Evolutionary conservation across 169 alveolate species (phyloP), one percentile per base, ranked within the genome.

Genomic region (Plasmodium inui): DNA sequence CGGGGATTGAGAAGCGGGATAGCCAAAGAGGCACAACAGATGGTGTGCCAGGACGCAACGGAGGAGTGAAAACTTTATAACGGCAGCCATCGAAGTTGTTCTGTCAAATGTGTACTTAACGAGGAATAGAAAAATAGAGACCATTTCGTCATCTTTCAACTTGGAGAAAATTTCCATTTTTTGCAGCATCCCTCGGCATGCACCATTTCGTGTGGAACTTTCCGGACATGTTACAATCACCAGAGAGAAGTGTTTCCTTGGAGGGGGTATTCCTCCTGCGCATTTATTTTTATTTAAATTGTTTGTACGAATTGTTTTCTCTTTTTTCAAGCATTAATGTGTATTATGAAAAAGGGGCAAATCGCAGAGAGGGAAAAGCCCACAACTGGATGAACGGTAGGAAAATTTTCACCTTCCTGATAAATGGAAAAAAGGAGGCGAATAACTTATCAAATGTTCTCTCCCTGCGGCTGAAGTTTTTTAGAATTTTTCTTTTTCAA

Each of bases 401-500:
- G 41, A 76, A 76, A 76, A 19, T 19, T 76, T 32, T 53, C 26
- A 37, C 34, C 71, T 28, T 28, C 19, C 41, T 71, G 41, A 10
- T 76, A 32, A 28, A 28, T 32, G 50, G 41, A n/a, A 19, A 76
- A 76, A 76, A 37, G 8, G 55, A 76, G n/a, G 41, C 41, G 41
- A 76, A 76, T 76, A 9, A 32, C 19, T 76, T 28, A 22, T 32
- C 28, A 76, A 76, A 28, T 9, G 34, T 76, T 37, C 2, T 76
- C 34, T 17, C 83, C 34, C 37, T 76, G 41, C 34, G 41, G 41
- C 14, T 76, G 19, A 76, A 76, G 37, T 76, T 28, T 76, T 76
- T 76, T 76, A 76, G 12, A 28, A 76, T 76, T 76, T 76, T 76
- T 76, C 71, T 76, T 76, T 76, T 19, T 76, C 83, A 76, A 37